Conservation (phyloP, 345 rosid species). For the Iberis pinnata region DNA sequence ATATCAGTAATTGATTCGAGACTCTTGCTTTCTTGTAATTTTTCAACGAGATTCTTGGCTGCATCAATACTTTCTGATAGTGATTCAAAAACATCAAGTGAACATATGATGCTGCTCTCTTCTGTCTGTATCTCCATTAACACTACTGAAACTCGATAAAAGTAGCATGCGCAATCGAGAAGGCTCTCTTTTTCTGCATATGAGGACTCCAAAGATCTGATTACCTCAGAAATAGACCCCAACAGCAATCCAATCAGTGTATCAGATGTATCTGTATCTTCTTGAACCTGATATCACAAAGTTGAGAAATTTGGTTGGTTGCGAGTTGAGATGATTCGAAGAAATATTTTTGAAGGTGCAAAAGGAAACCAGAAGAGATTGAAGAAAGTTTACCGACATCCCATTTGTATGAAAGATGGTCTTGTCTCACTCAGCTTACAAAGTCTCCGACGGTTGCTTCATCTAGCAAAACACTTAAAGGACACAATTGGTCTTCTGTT, state of each 20-base stretch:
- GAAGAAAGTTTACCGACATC: constrained; percentile 43
- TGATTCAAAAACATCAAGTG: constrained; percentile 43
- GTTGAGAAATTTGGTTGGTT: constrained; percentile 1
- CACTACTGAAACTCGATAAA: constrained; percentile 53
- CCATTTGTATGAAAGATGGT: constrained; percentile 20
- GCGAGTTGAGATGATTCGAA: constrained; percentile 6
- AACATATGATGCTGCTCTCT: constrained; percentile 33
- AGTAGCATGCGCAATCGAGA: constrained; percentile 47
- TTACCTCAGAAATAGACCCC: constrained; percentile 47
- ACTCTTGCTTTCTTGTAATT: constrained; percentile 21
- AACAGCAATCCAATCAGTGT: constrained; percentile 37
- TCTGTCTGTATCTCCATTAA: constrained; percentile 63
- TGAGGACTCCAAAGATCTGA: constrained; percentile 34
- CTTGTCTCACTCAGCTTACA: constrained; percentile 23
- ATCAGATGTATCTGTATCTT: constrained; percentile 25
- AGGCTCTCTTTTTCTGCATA: constrained; percentile 41
- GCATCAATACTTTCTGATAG: constrained; percentile 38
- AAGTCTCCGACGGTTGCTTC: constrained; percentile 4
- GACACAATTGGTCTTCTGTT: constrained; percentile 27
- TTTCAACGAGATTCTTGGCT: constrained; percentile 42
- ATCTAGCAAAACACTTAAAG: constrained; percentile 4
- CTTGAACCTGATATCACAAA: constrained; percentile 34
- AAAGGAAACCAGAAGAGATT: constrained; percentile 7
- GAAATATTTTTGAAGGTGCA: neutral
- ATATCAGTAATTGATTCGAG: constrained; percentile 37